Evolutionary conservation across 768 basidiomycete genomes (phyloP), one percentile per base, ranked within the genome.

Genomic region (Phlegmacium glaucopus): DNA sequence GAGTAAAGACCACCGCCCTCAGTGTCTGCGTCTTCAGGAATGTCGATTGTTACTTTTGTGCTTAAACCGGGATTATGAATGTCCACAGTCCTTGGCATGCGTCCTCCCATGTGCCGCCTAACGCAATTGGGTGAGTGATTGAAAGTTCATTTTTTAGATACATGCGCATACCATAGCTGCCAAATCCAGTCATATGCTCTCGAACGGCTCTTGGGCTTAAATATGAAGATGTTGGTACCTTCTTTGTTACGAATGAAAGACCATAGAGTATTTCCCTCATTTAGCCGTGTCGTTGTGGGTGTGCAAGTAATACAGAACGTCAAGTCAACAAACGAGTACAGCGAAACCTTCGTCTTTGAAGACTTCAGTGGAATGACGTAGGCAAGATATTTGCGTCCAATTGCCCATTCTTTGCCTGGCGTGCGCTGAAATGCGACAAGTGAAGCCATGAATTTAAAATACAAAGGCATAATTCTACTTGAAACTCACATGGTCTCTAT

Each of bases 101-200:
- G 61, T 3, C 90, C 88, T 2, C 86, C 91, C 26, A 91, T 72
- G 43, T 79, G 74, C 41, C 76, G 77, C 87, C 90, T 92, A 48
- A 8, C 27, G 18, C 32, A 30, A 11, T 42, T 27, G 39, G 47
- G n/a, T 17, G 26, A 40, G 26, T 45, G 17, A 40, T 39, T 36
- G 38, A 38, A n/a, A 39, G 35, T 38, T 18, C 50, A 9, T 28
- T 4, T 30, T 46, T 18, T 32, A 41, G 41, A 41, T 44, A 7
- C 35, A 26, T 37, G 29, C 2, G 46, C 67, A 46, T 54, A 85
- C 93, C 90, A 93, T 39, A 96, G 69, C 44, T 80, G 76, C 94
- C 93, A 96, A 38, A 82, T 73, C 94, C 94, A 97, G 63, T 96
- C 93, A 32, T 80, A 74, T 1, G 89, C 85, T 43, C 91, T 72